Evolutionary conservation across 2,329 filamentous ascomycete species (phyloP), one percentile per base, ranked within the genome.

Genomic region (Knufia fluminis): DNA sequence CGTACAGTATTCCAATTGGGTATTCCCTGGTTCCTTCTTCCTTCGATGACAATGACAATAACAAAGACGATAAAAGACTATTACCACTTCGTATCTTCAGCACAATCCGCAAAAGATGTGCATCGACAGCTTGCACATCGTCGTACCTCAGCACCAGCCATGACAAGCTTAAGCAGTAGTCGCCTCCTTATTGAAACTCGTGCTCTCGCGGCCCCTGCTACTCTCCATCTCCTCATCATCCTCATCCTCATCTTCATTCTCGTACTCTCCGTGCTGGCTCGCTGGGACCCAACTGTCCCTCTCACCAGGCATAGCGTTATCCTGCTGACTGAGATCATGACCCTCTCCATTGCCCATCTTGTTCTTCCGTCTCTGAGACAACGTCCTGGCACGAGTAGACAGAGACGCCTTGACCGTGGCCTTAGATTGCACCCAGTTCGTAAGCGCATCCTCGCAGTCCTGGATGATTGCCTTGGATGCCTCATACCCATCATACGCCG

Each of bases 391-490:
- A 52, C 92, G 87, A 16, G 83, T 85, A 3, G 88, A 95, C 43
- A 98, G 80, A 67, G 87, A 90, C 56, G 90, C 83, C 50, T 78
- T 85, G 59, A 98, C 89, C 40, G 87, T 83, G 4, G 92, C 91
- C 64, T 94, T 92, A 62, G 88, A 83, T 51, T 82, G 79, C 33
- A 97, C 89, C 92, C 92, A 98, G 75, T 95, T 96, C 66, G 89
- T 96, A 53, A 98, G 82, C 1, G 92, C 80, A 65, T 97, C 90
- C 71, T 98, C 92, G 68, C 92, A 98, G 70, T 98, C 92, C 72
- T 98, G 92, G 63, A 98, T 97, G 70, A 98, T 97, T 56, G 80
- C 91, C 73, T 96, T 97, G 78, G 87, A 94, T 54, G 90, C 90
- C 68, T 98, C 92, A 66, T 98, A 98, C 54, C 92, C 92, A 63